A percentile compares a stretch with the other conserved stretches of the same genome.
phyloP scores from a whole-genome alignment of 495 filamentous ascomycete species.

The Hyaloscypha bicolor region DNA sequence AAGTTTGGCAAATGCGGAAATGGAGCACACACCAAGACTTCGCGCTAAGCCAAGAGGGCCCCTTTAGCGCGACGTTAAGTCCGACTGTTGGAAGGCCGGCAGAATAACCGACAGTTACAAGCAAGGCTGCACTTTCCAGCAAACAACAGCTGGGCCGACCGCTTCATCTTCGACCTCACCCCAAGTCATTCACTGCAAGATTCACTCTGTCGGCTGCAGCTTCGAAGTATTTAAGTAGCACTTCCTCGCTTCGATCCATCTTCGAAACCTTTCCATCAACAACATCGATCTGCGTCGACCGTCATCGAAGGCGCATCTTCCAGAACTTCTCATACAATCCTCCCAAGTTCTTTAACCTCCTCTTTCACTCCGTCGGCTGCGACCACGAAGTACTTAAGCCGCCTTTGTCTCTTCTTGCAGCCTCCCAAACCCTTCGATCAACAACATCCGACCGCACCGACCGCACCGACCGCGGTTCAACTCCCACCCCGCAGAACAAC shows the following conservation, averaged over 20 bases:
- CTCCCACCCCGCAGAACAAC: not conserved
- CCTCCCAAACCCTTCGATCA: not conserved
- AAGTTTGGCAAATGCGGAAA: not conserved
- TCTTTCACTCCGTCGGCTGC: not conserved
- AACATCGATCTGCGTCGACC: not conserved
- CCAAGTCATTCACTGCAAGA: slow-evolving; percentile 16
- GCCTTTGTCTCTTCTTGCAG: not conserved
- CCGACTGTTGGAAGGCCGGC: not conserved
- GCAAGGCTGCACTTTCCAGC: slow-evolving; percentile 14
- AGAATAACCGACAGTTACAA: slow-evolving; percentile 5
- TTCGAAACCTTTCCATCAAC: slow-evolving; percentile 2
- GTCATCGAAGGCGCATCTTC: not conserved
- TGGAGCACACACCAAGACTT: not conserved
- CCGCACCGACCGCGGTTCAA: not conserved
- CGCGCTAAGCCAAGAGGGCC: not conserved
- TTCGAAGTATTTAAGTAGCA: not conserved
- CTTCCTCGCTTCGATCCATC: not conserved
- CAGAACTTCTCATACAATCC: not conserved
- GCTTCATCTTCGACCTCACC: slow-evolving; percentile 6
- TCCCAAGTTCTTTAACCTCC: not conserved
- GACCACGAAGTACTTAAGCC: not conserved
- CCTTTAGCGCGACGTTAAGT: too few species aligned
- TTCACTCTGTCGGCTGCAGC: not conserved
- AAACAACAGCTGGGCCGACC: slow-evolving; percentile 4
- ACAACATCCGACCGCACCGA: not conserved